Percentiles rank a stretch among this genome's conserved stretches.
These are phyloP conservation scores for Colletotrichum chlorophyti DNA, from an alignment of 2,329 filamentous ascomycete genomes.

Conservation along the genomic window DNA sequence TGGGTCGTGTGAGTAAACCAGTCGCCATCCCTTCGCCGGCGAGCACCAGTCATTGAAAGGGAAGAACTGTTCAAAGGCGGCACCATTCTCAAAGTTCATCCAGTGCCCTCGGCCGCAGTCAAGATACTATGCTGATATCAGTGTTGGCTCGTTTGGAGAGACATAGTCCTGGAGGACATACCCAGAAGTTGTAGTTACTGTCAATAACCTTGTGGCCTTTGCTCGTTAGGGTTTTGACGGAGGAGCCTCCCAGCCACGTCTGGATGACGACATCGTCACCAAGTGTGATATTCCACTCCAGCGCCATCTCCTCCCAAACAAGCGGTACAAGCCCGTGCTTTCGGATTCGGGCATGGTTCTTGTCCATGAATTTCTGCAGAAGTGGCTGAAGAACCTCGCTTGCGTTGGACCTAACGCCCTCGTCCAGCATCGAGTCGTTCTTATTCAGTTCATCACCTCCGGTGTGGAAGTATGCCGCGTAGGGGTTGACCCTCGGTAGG, in stretches of 20 bases:
- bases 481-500: constrained; percentile 73
- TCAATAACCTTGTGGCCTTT: constrained; percentile 75
- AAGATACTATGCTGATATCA: constrained; percentile 64
- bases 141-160: too few relatives aligned
- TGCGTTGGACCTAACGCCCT: constrained; percentile 72
- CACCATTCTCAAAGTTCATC: constrained; percentile 72
- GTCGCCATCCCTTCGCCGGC: constrained; percentile 81
- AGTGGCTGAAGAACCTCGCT: constrained; percentile 72
- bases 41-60: constrained; percentile 84
- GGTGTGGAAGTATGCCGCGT: constrained; percentile 80
- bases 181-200: constrained; percentile 81
- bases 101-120: constrained; percentile 84
- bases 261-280: constrained; percentile 78
- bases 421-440: constrained; percentile 77
- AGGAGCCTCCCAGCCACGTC: constrained; percentile 73
- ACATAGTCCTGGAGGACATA: constrained; percentile 44
- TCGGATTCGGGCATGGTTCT: constrained; percentile 70
- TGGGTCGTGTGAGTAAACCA: constrained; percentile 83
- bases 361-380: constrained; percentile 78
- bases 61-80: constrained; percentile 58
- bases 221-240: constrained; percentile 65
- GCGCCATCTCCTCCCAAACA: constrained; percentile 88
- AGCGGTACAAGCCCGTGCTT: constrained; percentile 72
- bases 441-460: constrained; percentile 88
- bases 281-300: constrained; percentile 79